Base-by-base conservation (phyloP, 345 rosid genomes). In the Ceriops decandra region DNA sequence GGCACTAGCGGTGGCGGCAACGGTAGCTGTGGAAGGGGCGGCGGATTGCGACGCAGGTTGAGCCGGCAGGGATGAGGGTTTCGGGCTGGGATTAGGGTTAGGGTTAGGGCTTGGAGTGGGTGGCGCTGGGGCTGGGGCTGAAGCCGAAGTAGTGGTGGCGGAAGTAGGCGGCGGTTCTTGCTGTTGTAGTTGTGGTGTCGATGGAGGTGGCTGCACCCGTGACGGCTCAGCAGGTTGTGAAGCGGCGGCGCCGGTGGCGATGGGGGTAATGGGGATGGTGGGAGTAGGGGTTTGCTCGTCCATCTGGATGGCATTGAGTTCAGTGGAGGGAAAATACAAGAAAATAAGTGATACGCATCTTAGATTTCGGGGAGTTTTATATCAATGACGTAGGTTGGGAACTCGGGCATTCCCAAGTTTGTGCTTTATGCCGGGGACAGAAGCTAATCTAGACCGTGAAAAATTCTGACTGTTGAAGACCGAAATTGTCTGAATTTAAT, bases 81-180 rank as follows among this genome's bases (percentile, higher is more conserved):
- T 70, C 24, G 69, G 35, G 38, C 58, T 2, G 4, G 62, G 67
- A 24, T 52, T 72, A 62, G 78, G 62, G 56, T 69, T 64, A 47
- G 69, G 73, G 66, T 67, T 79, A 49, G 77, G 77, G 71, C 57
- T 78, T 17, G 76, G 66, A 68, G 59, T 60, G 63, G 90, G 77
- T 52, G 73, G 66, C 31, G 72, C 64, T 67, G 77, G 52, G 26
- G 72, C 64, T 67, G 77, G 52, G 26, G 72, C 30, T 28, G 83
- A 6, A 53, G 65, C 2, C 7, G 66, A 8, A n/a, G 58, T 58
- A 58, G 82, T 68, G 22, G 68, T 32, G 51, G 60, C 47, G 33
- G 80, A 68, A 63, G 74, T 70, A 61, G 62, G 53, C 42, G 11
- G 66, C 5, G 31, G 71, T 49, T 24, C 31, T 28, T 36, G 62